Conservation (phyloP, 768 basidiomycete genomes). For the Suillus clintonianus region DNA sequence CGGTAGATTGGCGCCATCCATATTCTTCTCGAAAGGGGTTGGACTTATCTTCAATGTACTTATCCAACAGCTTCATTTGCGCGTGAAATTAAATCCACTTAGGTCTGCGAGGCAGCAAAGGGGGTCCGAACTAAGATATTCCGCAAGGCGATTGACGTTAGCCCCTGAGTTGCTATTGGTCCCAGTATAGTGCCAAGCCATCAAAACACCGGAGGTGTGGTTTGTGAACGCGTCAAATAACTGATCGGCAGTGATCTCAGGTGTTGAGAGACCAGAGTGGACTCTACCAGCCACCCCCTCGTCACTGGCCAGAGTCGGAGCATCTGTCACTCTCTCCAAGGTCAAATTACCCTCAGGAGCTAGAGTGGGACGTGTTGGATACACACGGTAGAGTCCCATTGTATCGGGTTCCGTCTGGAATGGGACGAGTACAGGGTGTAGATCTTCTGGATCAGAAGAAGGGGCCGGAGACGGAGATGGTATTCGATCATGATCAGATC, state of each 20-base stretch:
- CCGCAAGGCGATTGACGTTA: not conserved
- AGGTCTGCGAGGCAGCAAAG: not conserved
- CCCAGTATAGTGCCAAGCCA: slow-evolving; percentile 4
- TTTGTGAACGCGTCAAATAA: slow-evolving; percentile 23
- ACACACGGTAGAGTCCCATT: not conserved
- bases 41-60: slow-evolving; percentile 10
- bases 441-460: not conserved
- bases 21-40: slow-evolving; percentile 12
- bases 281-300: not conserved
- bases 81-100: slow-evolving; percentile 22
- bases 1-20: slow-evolving; percentile 22
- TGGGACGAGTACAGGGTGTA: not conserved
- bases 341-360: not conserved
- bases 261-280: not conserved
- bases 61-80: slow-evolving; percentile 12
- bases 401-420: not conserved
- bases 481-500: not conserved
- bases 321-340: slow-evolving; percentile 1
- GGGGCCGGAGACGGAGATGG: not conserved
- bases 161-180: slow-evolving; percentile 17
- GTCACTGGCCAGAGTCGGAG: not conserved
- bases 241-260: not conserved
- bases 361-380: not conserved
- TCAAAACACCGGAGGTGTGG: not conserved
- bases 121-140: not conserved